phyloP scores from a whole-genome alignment of 495 filamentous ascomycete species.

The Talaromyces thailandensis region DNA sequence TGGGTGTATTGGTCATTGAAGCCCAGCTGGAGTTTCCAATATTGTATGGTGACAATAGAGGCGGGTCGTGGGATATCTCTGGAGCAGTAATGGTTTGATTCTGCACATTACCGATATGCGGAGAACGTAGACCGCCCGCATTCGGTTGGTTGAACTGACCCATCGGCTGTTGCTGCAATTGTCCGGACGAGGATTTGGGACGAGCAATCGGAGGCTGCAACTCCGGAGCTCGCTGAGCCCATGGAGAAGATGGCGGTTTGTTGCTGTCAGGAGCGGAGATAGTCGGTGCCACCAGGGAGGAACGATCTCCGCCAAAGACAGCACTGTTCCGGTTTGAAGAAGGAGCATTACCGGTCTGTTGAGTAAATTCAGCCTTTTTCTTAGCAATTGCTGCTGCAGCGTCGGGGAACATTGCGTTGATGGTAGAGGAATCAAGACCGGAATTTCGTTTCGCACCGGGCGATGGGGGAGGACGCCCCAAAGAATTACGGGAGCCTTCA shows the following conservation, averaged over 20 bases:
- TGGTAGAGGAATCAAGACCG: conserved; percentile 82
- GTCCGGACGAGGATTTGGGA: conserved; percentile 83
- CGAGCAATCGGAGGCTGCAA: conserved; percentile 51
- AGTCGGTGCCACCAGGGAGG: conserved; percentile 68
- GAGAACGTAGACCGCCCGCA: conserved; percentile 73
- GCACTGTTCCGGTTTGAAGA: conserved; percentile 90
- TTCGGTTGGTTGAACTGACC: conserved; percentile 90
- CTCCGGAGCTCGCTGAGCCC: conserved; percentile 52
- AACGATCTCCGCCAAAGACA: conserved; percentile 71
- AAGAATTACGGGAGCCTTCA: conserved; percentile 76
- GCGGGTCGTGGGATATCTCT: conserved; percentile 63
- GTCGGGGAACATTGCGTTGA: conserved; percentile 98
- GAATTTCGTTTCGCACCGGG: conserved; percentile 81
- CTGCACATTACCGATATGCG: conserved; percentile 71
- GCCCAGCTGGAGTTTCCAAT: conserved; percentile 88
- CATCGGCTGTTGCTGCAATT: conserved; percentile 74
- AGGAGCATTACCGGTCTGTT: conserved; percentile 83
- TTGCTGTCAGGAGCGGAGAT: conserved; percentile 58
- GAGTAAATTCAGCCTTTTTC: conserved; percentile 93
- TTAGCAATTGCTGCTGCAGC: conserved; percentile 95
- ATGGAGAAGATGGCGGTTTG: conserved; percentile 65
- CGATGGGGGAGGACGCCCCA: conserved; percentile 70
- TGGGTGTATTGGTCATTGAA: conserved; percentile 95
- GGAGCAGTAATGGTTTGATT: conserved; percentile 70
- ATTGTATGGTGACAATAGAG: conserved; percentile 83